Percentiles rank a stretch among this genome's conserved stretches.
phyloP scores from a whole-genome alignment of 129 eudicot genomes.

The Pseudognaphalium luteoalbum region DNA sequence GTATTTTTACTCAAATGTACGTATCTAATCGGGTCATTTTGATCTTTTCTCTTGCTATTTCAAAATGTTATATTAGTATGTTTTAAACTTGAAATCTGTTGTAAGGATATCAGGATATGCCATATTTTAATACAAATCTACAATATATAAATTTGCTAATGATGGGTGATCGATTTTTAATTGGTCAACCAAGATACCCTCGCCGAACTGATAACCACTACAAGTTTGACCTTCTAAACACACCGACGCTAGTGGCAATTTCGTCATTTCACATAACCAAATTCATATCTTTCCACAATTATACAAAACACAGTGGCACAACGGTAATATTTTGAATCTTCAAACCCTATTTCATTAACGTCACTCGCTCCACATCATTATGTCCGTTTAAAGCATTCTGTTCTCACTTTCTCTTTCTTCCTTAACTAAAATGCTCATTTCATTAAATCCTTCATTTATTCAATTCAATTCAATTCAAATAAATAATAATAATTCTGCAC shows the following conservation, averaged over 20 bases:
- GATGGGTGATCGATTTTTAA: background rate
- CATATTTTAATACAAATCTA: no score
- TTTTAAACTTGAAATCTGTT: no score
- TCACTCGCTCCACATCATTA: constrained; percentile 13
- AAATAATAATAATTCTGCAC: no score
- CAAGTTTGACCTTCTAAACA: constrained; percentile 19
- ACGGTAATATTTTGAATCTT: constrained; percentile 15
- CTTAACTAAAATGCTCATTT: constrained; percentile 18
- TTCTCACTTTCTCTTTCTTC: constrained; percentile 17
- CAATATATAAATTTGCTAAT: background rate
- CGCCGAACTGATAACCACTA: background rate
- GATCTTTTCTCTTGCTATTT: no score
- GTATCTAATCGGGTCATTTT: no score
- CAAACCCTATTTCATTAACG: background rate
- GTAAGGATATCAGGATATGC: no score
- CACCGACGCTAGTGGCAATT: constrained; percentile 34
- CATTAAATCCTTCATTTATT: background rate
- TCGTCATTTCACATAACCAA: constrained; percentile 16
- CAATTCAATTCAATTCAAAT: no score
- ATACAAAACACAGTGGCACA: background rate
- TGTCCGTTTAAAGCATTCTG: constrained; percentile 31
- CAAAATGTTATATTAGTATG: no score
- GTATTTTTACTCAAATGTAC: no score
- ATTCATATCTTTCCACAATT: background rate
- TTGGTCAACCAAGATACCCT: background rate